Base-by-base conservation (phyloP, 73 alveolate genomes). In the Paraurostyla sp. region DNA sequence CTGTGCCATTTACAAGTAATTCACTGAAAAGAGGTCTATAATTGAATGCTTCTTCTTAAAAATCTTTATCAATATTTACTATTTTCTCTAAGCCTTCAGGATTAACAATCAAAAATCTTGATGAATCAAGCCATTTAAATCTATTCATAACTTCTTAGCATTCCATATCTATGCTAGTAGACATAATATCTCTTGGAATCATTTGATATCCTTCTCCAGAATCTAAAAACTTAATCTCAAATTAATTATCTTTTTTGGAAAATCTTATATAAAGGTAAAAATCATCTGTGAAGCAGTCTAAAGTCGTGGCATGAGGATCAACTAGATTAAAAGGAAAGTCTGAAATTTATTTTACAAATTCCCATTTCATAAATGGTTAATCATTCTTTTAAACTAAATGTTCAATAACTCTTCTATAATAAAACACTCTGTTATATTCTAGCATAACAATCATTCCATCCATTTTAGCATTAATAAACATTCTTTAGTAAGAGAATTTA, bases 381-480 rank as follows among this genome's bases (percentile, higher is more conserved):
- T 16, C 32, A 4, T 60, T 60, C 9, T 60, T 6, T 25, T 52
- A 52, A 35, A 52, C 4, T 25, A 52, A 52, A 52, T 18, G 4
- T 52, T 35, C 23, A n/a, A n/a, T n/a, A n/a, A 13, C 36, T 52
- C 69, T 52, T 20, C 23, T 52, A 52, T 52, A 52, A 20, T 18
- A 4, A 9, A 52, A 13, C 13, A 52, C 30, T n/a, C 69, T 52
- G 13, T 52, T 6, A 35, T 18, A 52, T 20, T 52, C 69, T 9
- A 52, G 69, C 69, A 18, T 6, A 25, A 65, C 33, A 16, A 65
- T 65, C 82, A 65, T 65, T 65, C 82, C 41, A 40, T 65, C 58
- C 35, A 2, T 13, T 38, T 9, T 35, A 65, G 25, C 13, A 35
- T 65, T 65, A 40, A 65, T 65, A 35, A 65, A 65, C 82, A 65